Percentiles rank a stretch among this genome's conserved stretches.
These are phyloP conservation scores for Rhodotorula sp. DNA, from an alignment of 1,284 basidiomycete genomes.

Conservation along the genomic window DNA sequence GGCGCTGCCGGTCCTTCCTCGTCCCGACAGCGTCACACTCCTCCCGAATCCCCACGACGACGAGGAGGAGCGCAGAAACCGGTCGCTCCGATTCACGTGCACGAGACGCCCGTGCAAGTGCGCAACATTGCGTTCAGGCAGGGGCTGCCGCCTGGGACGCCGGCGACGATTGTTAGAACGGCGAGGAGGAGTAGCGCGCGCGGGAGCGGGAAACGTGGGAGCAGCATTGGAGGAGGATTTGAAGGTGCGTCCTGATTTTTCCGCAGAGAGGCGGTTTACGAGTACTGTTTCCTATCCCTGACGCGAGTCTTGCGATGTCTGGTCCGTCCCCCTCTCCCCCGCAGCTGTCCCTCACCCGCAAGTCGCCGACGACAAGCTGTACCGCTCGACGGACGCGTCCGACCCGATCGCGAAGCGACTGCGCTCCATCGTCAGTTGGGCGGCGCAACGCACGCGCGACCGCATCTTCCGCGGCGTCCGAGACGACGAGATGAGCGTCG, in stretches of 20 bases:
- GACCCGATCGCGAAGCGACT: constrained; percentile 30
- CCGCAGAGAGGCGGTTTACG: too few relatives aligned
- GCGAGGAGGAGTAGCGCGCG: constrained; percentile 27
- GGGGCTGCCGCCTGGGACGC: constrained; percentile 19
- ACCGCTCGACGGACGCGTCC: constrained; percentile 30
- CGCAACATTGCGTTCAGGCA: constrained; percentile 32
- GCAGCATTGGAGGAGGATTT: constrained; percentile 36
- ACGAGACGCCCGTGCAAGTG: constrained; percentile 38
- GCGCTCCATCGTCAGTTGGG: constrained; percentile 34
- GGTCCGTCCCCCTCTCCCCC: neutral
- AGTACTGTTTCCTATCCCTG: neutral
- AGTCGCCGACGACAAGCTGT: constrained; percentile 36
- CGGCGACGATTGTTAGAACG: constrained; percentile 11
- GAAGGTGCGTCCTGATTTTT: constrained; percentile 13
- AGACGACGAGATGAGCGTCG: constrained; percentile 1
- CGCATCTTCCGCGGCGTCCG: constrained; percentile 1
- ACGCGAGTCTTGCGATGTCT: neutral
- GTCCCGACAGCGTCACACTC: neutral
- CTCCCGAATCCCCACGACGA: neutral
- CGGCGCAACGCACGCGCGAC: constrained; percentile 34
- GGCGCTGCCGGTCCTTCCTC: neutral
- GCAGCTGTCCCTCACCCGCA: constrained; percentile 35
- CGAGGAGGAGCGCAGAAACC: neutral
- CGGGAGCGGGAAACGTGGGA: constrained; percentile 33
- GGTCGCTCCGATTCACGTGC: constrained; percentile 6